Percentiles rank a stretch among this genome's conserved stretches.
phyloP scores from a whole-genome alignment of 2,329 filamentous ascomycete genomes.

The Neofusicoccum sp. region DNA sequence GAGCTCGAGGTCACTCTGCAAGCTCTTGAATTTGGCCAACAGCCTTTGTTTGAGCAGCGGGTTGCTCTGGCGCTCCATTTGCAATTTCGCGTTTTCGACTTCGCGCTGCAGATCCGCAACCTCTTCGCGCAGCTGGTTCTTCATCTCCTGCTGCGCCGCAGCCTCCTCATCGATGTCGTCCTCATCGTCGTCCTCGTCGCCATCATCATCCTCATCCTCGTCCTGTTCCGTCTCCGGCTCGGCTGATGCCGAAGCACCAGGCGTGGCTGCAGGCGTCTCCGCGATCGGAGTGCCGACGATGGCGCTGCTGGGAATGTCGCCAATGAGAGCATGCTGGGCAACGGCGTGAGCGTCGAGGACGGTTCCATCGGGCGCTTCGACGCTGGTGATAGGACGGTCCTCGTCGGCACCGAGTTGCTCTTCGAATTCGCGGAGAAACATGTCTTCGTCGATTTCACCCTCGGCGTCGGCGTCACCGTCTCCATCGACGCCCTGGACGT shows the following conservation, averaged over 20 bases:
- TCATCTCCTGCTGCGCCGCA: constrained; percentile 46
- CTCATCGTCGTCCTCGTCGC: constrained; percentile 46
- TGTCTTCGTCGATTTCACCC: constrained; percentile 36
- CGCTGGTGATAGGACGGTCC: constrained; percentile 23
- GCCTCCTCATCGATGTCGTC: constrained; percentile 52
- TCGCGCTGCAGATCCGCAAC: constrained; percentile 55
- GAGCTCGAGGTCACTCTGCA: constrained; percentile 54
- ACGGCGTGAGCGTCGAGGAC: constrained; percentile 31
- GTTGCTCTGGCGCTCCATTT: constrained; percentile 47
- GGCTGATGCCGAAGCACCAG: constrained; percentile 19
- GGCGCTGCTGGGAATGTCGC: constrained; percentile 21
- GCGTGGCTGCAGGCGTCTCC: constrained; percentile 31
- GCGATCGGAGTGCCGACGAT: constrained; percentile 23
- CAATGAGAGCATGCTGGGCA: constrained; percentile 36
- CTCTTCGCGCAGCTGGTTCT: constrained; percentile 51
- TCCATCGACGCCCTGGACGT: constrained; percentile 1
- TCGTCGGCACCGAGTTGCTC: constrained; percentile 33
- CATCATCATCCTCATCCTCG: constrained; percentile 37
- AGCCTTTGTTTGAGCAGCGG: constrained; percentile 51
- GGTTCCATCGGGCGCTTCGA: constrained; percentile 25
- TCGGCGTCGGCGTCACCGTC: not conserved
- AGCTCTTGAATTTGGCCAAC: constrained; percentile 48
- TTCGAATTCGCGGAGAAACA: constrained; percentile 33
- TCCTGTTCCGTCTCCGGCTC: constrained; percentile 25
- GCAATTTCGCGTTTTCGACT: constrained; percentile 43